These are phyloP conservation scores for Phytophthora europaea DNA, from an alignment of 352 stramenopile species.

Conservation along the genomic window DNA sequence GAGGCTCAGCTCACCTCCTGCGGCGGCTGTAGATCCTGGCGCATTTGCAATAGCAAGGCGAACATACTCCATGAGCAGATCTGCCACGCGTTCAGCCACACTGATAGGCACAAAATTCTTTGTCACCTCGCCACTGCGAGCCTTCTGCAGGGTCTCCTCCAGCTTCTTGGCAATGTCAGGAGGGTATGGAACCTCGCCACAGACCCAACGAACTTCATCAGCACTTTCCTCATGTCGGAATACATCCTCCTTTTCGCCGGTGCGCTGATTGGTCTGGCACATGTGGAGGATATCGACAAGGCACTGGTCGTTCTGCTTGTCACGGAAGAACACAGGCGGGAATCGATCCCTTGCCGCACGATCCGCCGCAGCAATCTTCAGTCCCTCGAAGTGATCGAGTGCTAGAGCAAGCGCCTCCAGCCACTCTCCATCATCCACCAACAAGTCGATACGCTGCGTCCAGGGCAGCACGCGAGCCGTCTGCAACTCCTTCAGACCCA, in stretches of 20 bases:
- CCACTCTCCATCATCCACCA: constrained; percentile 97
- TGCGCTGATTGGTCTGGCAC: constrained; percentile 91
- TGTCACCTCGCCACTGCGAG: constrained; percentile 79
- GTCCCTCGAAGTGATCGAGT: constrained; percentile 96
- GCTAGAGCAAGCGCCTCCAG: constrained; percentile 96
- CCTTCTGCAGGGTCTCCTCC: constrained; percentile 89
- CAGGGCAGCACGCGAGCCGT: constrained; percentile 93
- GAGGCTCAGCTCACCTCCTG: constrained; percentile 47
- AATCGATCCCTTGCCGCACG: constrained; percentile 87
- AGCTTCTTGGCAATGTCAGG: constrained; percentile 86
- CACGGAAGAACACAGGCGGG: constrained; percentile 89
- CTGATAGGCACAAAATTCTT: constrained; percentile 93
- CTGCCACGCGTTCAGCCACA: constrained; percentile 88
- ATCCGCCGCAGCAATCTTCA: constrained; percentile 85
- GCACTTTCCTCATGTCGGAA: constrained; percentile 87
- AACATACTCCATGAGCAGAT: constrained; percentile 93
- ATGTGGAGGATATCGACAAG: constrained; percentile 93
- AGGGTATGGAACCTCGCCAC: constrained; percentile 82
- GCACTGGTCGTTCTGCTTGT: constrained; percentile 91
- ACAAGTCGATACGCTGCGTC: constrained; percentile 93
- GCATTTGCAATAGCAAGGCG: constrained; percentile 89
- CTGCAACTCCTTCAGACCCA: constrained; percentile 95
- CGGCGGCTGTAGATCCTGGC: constrained; percentile 49
- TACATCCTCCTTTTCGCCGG: constrained; percentile 88
- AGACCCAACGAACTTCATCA: constrained; percentile 87